phyloP scores from a whole-genome alignment of 495 filamentous ascomycete species.

The Trichoderma virens region DNA sequence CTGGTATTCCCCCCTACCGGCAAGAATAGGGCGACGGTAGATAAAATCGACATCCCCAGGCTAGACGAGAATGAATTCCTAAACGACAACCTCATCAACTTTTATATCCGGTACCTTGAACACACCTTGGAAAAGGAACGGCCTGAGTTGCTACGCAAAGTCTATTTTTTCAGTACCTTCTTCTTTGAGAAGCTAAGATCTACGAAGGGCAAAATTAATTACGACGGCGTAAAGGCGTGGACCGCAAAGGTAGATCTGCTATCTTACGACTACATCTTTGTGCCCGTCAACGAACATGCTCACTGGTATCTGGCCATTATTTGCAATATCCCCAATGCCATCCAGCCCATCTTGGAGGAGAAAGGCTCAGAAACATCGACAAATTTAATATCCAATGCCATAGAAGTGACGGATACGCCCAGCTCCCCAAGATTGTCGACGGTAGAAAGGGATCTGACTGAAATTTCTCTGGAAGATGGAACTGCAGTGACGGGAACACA shows the following conservation, averaged over 20 bases:
- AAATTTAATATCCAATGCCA: conserved; percentile 12
- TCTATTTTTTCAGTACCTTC: conserved; percentile 88
- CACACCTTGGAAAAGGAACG: conserved; percentile 49
- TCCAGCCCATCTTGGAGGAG: background rate
- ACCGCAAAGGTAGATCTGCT: conserved; percentile 82
- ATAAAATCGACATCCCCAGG: conserved; percentile 68
- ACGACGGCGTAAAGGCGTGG: conserved; percentile 79
- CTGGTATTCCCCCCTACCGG: conserved; percentile 64
- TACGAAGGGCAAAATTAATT: conserved; percentile 58
- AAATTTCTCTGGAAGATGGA: conserved; percentile 7
- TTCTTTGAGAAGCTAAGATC: conserved; percentile 70
- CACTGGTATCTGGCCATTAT: conserved; percentile 98
- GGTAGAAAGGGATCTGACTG: conserved; percentile 14
- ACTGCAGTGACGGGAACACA: background rate
- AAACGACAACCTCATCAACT: conserved; percentile 86
- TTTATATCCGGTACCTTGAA: conserved; percentile 74
- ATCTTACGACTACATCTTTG: conserved; percentile 77
- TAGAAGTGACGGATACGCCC: conserved; percentile 16
- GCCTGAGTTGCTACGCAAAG: conserved; percentile 49
- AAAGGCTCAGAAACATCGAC: background rate
- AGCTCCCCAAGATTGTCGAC: conserved; percentile 13
- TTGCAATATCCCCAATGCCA: conserved; percentile 62
- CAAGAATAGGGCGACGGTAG: conserved; percentile 65
- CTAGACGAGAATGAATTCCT: conserved; percentile 79
- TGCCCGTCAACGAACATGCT: conserved; percentile 77